Percentiles rank a stretch among this genome's conserved stretches.
Evolutionary conservation across 192 early-diverging fungal genomes (phyloP).

Genomic region (Podila minutissima): DNA sequence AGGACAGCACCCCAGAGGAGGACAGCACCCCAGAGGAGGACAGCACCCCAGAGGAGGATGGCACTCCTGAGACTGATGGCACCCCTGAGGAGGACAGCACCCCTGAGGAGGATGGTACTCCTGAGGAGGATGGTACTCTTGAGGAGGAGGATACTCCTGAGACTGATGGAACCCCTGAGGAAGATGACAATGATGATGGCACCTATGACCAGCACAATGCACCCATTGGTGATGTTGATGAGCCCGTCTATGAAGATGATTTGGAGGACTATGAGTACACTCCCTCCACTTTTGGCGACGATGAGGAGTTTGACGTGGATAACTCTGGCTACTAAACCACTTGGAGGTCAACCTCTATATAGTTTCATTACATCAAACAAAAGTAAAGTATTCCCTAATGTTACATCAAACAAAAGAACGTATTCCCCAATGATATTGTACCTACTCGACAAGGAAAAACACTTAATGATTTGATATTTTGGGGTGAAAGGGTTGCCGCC

Average conservation of each 20-base stretch:
- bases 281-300: too few species aligned
- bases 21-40: neutral
- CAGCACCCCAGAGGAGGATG: neutral
- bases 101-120: neutral
- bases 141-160: neutral
- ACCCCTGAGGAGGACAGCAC: neutral
- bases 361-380: too few species aligned
- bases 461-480: too few species aligned
- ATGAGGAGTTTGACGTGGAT: too few species aligned
- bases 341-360: too few species aligned
- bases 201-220: neutral
- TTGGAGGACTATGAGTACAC: neutral
- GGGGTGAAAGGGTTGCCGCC: too few species aligned
- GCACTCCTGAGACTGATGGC: neutral
- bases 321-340: too few species aligned
- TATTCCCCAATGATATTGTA: too few species aligned
- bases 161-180: neutral
- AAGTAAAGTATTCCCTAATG: too few species aligned
- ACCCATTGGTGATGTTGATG: neutral
- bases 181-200: neutral
- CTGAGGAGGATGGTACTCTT: neutral
- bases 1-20: neutral
- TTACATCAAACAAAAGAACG: too few species aligned
- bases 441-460: too few species aligned
- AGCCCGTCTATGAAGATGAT: neutral